Base-by-base conservation (phyloP, 306 rosid species). In the Rubus parviflorus region DNA sequence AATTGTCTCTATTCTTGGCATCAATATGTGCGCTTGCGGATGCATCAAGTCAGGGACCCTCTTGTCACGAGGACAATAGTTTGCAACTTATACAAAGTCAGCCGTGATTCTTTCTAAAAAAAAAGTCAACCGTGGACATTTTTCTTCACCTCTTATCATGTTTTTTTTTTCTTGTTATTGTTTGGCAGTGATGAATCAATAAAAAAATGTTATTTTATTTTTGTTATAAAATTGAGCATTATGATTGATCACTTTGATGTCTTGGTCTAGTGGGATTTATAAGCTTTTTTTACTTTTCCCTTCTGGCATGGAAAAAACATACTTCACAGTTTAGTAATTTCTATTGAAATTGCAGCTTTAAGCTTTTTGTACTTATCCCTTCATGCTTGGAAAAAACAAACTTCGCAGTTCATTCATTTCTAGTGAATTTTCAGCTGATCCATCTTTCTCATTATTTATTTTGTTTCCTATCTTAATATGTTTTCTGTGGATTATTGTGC, bases 381-480 rank as follows among this genome's bases (percentile, higher is more conserved):
- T 68, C 19, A 45, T 20, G 37, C 53, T 43, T 45, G n/a, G 54
- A 23, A 22, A 12, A 48, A 68, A 68, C 72, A 42, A 67, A 43
- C 35, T n/a, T 68, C 11, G 5, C 49, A 68, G 40, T 20, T 68
- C 54, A 30, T 38, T 68, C 37, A 20, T 8, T 68, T 49, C 37
- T 17, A 45, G 2, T 45, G 53, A 68, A 68, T 30, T 60, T 17
- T 53, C 45, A 52, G 77, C 20, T 72, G 46, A 37, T 76, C 58
- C 79, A 30, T 48, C n/a, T 63, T 43, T 61, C 43, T 60, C 7
- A 68, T 54, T 73, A 43, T 47, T 3, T 82, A 19, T 75, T 68
- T 78, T 53, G 51, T 53, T 65, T 51, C 52, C n/a, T 62, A 30
- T 25, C 16, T 8, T 10, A 35, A 14, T 6, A 5, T 62, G 42